Percentiles rank a stretch among this genome's conserved stretches.
These are phyloP conservation scores for Mycosphaerella sp. DNA, from an alignment of 2,329 filamentous ascomycete genomes.

Conservation along the genomic window DNA sequence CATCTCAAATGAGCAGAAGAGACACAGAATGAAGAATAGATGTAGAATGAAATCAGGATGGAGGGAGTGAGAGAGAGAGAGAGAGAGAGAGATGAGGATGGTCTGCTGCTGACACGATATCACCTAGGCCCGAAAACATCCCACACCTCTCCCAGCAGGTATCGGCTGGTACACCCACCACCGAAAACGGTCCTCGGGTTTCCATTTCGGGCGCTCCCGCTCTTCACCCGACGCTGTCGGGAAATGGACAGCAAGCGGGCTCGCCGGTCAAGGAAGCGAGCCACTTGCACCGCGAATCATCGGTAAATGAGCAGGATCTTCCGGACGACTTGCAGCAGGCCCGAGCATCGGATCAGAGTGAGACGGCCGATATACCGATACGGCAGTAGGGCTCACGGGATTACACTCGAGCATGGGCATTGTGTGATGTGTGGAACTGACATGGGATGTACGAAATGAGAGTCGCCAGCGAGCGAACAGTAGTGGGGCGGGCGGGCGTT, in stretches of 20 bases:
- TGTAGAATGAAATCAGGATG: too few relatives aligned
- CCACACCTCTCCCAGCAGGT: constrained; percentile 33
- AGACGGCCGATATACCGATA: not conserved
- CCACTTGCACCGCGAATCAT: constrained; percentile 77
- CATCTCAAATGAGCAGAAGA: too few relatives aligned
- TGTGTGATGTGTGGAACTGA: too few relatives aligned
- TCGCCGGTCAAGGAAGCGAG: constrained; percentile 89
- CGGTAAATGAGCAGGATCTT: constrained; percentile 52
- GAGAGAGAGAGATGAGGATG: not conserved
- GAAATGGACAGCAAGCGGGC: constrained; percentile 52
- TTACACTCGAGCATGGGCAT: too few relatives aligned
- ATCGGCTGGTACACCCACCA: constrained; percentile 15
- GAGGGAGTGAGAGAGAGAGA: too few relatives aligned
- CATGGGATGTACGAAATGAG: too few relatives aligned
- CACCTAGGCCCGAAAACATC: constrained; percentile 33
- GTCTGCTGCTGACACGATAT: constrained; percentile 6
- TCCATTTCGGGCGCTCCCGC: constrained; percentile 22
- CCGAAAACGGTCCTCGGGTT: constrained; percentile 17
- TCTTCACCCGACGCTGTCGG: constrained; percentile 39
- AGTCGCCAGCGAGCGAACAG: too few relatives aligned
- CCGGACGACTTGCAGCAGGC: constrained; percentile 5
- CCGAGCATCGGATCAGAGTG: not conserved
- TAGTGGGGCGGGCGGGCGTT: too few relatives aligned
- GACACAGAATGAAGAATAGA: too few relatives aligned
- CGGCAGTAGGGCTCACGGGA: not conserved